Base-by-base conservation (phyloP, 2,329 filamentous ascomycete species). In the Tolypocladium amazonense region DNA sequence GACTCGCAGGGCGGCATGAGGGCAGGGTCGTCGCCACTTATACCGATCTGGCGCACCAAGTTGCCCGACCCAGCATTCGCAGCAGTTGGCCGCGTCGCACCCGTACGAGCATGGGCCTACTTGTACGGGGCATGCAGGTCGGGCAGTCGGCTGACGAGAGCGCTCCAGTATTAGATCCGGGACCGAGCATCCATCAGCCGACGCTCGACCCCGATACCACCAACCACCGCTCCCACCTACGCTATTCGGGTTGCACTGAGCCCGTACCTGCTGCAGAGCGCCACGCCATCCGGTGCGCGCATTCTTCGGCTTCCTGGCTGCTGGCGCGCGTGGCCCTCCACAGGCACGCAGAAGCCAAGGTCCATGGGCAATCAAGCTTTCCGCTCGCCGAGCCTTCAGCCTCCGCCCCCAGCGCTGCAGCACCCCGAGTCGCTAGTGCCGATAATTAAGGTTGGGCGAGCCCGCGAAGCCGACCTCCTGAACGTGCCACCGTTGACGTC, bases 201-300 rank as follows among this genome's bases (percentile, higher is more conserved):
- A 56, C 59, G 56, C 25, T 20, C 39, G 39, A n/a, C 39, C 18
- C 35, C 5, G 33, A 38, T 27, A 41, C 54, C 18, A 53, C 56
- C 56, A 57, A 45, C 60, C 58, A 61, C 58, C 60, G 58, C 57
- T 59, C 57, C 47, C 41, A 58, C 60, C 58, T 59, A 56, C 55
- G 58, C 56, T 59, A 61, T 41, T 25, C 27, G 37, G 37, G 35
- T 43, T 27, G 38, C 27, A 56, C 55, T 14, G 55, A 30, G 11
- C 37, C 14, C 25, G 38, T 39, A 12, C 20, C 30, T 53, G 18
- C 50, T 53, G 50, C 50, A 35, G 50, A 35, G 50, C 50, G 33
- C 20, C 55, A 41, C 38, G 55, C 55, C 18, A 38, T 15, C 30
- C 30, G 55, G 43, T 56, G 55, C 55, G 38, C 38, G 27, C 55